Evolutionary conservation across 441 rosid genomes (phyloP).

Genomic region (Mallotus repandus): DNA sequence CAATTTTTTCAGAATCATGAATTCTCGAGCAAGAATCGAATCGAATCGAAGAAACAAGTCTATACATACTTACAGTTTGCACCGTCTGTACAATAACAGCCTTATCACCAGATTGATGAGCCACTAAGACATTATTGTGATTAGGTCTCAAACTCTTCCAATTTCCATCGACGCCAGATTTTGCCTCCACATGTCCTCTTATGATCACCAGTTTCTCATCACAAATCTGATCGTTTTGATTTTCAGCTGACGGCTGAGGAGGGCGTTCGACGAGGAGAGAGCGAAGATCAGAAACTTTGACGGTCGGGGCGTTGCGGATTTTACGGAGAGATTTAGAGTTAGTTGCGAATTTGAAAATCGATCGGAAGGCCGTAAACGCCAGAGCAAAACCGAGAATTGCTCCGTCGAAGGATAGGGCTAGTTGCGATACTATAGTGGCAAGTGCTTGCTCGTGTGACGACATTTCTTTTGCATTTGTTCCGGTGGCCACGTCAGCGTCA

Average conservation of each 20-base stretch:
- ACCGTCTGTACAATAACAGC: constrained; percentile 74
- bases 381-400: constrained; percentile 70
- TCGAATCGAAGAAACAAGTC: background rate
- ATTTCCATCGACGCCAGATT: constrained; percentile 44
- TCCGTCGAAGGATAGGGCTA: constrained; percentile 83
- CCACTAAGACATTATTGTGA: constrained; percentile 34
- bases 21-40: too few species aligned
- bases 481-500: too few species aligned
- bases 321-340: constrained; percentile 54
- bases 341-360: constrained; percentile 41
- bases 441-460: constrained; percentile 66
- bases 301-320: constrained; percentile 49
- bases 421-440: constrained; percentile 44
- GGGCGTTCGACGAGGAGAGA: constrained; percentile 39
- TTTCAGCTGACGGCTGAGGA: constrained; percentile 36
- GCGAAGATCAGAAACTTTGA: constrained; percentile 62
- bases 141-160: constrained; percentile 42
- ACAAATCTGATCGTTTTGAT: background rate
- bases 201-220: constrained; percentile 43
- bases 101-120: constrained; percentile 72
- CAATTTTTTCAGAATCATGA: too few species aligned
- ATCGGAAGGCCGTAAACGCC: constrained; percentile 59
- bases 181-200: constrained; percentile 62
- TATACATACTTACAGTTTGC: constrained; percentile 55
- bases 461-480: constrained; percentile 28